A percentile compares a stretch with the other conserved stretches of the same genome.
These are phyloP conservation scores for Pleurotus ostreatus DNA, from an alignment of 768 basidiomycete genomes.

Conservation along the genomic window DNA sequence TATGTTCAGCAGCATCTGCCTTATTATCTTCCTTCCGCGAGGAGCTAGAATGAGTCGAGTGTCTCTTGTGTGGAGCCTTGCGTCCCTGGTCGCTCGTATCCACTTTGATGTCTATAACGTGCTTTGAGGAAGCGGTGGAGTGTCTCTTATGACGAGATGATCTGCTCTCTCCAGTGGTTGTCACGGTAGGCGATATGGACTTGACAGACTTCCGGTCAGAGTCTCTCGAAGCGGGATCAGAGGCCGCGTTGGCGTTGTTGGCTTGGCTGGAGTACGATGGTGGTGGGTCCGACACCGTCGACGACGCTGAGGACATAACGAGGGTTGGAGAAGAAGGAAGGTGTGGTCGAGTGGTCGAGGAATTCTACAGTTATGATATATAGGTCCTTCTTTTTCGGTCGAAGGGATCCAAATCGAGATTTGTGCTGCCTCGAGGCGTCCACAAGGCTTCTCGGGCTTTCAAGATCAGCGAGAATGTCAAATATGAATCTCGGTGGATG, in stretches of 20 bases:
- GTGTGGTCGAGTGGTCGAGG: background rate
- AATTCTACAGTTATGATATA: background rate
- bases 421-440: constrained; percentile 7
- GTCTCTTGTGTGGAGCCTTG: constrained; percentile 23
- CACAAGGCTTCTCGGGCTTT: constrained; percentile 7
- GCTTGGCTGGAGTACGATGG: constrained; percentile 3
- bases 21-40: constrained; percentile 19
- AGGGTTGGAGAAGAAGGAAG: constrained; percentile 3
- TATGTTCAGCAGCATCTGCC: constrained; percentile 27
- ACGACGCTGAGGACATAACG: constrained; percentile 15
- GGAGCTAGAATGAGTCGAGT: constrained; percentile 15
- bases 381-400: background rate
- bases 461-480: constrained; percentile 7
- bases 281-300: constrained; percentile 1
- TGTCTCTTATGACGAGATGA: constrained; percentile 3
- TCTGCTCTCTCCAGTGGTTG: background rate
- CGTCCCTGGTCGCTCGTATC: constrained; percentile 10
- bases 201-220: constrained; percentile 2
- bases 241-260: background rate
- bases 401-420: constrained; percentile 7
- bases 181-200: constrained; percentile 1
- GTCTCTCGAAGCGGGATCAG: background rate
- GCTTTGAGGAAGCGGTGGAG: background rate
- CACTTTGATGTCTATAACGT: background rate
- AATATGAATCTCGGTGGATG: constrained; percentile 6